These are phyloP conservation scores for Sugiyamaella paludigena DNA, from an alignment of 1,139 yeast species.

Conservation along the genomic window DNA sequence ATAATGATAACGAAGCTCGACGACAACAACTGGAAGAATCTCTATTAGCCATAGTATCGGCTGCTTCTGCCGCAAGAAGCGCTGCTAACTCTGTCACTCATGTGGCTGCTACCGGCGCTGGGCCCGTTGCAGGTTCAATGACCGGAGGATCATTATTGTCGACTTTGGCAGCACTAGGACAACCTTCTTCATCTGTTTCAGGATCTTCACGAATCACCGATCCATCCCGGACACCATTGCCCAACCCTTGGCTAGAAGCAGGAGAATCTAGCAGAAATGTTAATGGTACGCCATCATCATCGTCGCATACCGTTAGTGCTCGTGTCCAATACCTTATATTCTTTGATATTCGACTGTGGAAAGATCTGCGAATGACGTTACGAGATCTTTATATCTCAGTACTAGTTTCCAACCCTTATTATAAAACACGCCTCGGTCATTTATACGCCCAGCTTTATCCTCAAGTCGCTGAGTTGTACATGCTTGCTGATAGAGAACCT, in stretches of 20 bases:
- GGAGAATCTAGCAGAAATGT: too few relatives aligned
- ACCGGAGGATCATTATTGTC: too few relatives aligned
- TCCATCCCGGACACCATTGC: too few relatives aligned
- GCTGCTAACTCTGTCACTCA: too few relatives aligned
- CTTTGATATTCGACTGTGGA: constrained; percentile 74
- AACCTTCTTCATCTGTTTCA: too few relatives aligned
- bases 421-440: constrained; percentile 60
- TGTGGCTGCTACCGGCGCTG: too few relatives aligned
- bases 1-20: not conserved
- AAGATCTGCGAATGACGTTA: constrained; percentile 55
- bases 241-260: too few relatives aligned
- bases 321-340: constrained; percentile 73
- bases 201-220: too few relatives aligned
- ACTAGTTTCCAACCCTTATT: constrained; percentile 62
- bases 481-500: constrained; percentile 74
- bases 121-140: too few relatives aligned
- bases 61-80: not conserved
- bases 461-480: constrained; percentile 68
- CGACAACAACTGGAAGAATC: not conserved
- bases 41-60: not conserved
- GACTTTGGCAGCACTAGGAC: too few relatives aligned
- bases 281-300: too few relatives aligned
- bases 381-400: constrained; percentile 71
- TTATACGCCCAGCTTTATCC: constrained; percentile 87
- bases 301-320: constrained; percentile 32